These are phyloP conservation scores for Myriosclerotinia scirpicola DNA, from an alignment of 2,329 filamentous ascomycete species.

Conservation along the genomic window DNA sequence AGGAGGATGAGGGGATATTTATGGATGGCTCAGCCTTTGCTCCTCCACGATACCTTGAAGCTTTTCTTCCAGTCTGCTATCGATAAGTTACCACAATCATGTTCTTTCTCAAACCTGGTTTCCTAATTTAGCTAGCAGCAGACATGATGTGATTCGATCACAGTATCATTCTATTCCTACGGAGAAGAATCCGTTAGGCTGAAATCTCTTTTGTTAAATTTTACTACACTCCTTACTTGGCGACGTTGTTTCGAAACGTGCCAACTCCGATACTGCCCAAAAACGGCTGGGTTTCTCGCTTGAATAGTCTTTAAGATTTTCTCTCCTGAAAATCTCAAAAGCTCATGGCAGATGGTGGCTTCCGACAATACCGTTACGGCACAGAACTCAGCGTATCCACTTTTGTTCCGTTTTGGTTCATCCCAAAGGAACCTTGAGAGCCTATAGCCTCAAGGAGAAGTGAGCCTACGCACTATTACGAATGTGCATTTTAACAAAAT, in stretches of 20 bases:
- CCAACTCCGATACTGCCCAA: neutral
- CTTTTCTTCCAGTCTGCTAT: neutral
- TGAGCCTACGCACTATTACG: neutral
- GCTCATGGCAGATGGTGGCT: neutral
- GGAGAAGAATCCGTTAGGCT: neutral
- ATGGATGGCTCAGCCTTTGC: neutral
- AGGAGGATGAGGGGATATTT: constrained; percentile 2
- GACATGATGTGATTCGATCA: neutral
- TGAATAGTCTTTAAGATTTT: neutral
- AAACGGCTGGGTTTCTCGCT: constrained; percentile 3
- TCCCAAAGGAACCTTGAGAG: neutral
- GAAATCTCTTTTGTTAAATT: constrained; percentile 1
- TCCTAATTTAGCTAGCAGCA: neutral
- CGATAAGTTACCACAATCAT: neutral
- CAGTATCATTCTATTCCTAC: neutral
- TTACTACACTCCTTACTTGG: neutral
- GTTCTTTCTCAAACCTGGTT: neutral
- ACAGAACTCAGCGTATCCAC: neutral
- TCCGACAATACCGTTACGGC: neutral
- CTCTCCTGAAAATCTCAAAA: neutral
- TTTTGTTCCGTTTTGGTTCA: neutral
- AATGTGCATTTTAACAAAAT: too few relatives aligned
- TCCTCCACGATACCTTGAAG: neutral
- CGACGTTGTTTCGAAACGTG: neutral
- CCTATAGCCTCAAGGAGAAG: neutral